Conservation (phyloP, 2,329 filamentous ascomycete genomes). For the Beauveria bassiana region DNA sequence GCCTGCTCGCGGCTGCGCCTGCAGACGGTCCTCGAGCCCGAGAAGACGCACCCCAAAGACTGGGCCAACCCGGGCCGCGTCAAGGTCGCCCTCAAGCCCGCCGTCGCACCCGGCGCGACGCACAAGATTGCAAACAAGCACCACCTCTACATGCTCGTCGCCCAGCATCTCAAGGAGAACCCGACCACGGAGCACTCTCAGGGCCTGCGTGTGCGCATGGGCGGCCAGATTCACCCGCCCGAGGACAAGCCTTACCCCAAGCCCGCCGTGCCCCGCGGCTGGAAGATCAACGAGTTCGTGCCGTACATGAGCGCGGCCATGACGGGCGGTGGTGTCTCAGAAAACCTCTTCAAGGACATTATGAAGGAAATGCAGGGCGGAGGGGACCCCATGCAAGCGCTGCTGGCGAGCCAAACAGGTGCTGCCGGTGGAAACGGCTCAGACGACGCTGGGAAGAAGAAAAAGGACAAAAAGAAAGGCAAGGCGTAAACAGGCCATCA, state of each 20-base stretch:
- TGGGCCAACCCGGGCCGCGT: constrained; percentile 95
- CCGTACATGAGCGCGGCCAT: constrained; percentile 84
- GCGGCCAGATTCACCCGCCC: constrained; percentile 58
- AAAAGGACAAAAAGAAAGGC: constrained; percentile 45
- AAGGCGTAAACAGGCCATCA: constrained; percentile 21
- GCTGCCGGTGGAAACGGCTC: constrained; percentile 20
- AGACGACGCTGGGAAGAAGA: constrained; percentile 26
- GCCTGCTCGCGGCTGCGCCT: constrained; percentile 69
- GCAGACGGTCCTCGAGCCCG: constrained; percentile 75
- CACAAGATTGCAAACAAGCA: constrained; percentile 65
- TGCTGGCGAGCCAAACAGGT: constrained; percentile 30
- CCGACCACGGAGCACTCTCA: constrained; percentile 64
- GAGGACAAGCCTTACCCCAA: constrained; percentile 60
- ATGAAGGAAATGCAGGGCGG: constrained; percentile 78
- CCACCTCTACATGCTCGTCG: constrained; percentile 77
- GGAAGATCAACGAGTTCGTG: constrained; percentile 80
- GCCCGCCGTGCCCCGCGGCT: constrained; percentile 73
- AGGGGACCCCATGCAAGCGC: constrained; percentile 37
- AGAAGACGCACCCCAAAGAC: constrained; percentile 90
- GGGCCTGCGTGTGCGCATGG: constrained; percentile 64
- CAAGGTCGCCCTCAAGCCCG: constrained; percentile 61
- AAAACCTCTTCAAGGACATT: constrained; percentile 93
- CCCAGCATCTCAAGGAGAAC: constrained; percentile 66
- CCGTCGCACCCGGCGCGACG: constrained; percentile 21
- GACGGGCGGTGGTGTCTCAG: constrained; percentile 85